Evolutionary conservation across 768 basidiomycete species (phyloP).

Genomic region (Tylopilus plumbeoviolaceoides): DNA sequence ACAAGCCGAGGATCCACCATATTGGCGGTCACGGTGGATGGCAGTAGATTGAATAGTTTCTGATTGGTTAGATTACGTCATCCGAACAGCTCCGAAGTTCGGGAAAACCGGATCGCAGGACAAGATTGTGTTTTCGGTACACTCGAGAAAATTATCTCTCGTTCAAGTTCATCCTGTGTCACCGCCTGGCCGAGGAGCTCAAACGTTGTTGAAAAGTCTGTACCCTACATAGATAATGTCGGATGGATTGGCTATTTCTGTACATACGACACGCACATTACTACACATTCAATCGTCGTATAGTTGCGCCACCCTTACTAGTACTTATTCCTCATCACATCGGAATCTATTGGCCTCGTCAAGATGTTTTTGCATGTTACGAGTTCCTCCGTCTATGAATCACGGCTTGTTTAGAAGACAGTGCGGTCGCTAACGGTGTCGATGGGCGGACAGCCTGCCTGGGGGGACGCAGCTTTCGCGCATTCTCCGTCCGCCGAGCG

Average conservation of each 20-base stretch:
- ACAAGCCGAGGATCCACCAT: constrained; percentile 47
- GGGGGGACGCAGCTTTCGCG: constrained; percentile 68
- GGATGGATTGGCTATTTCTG: neutral
- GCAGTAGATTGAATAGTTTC: too few species aligned
- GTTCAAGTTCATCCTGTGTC: constrained; percentile 50
- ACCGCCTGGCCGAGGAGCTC: constrained; percentile 52
- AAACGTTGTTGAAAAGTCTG: constrained; percentile 26
- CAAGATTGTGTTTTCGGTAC: too few species aligned
- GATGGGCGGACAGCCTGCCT: constrained; percentile 78
- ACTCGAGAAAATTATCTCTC: too few species aligned
- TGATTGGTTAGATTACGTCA: too few species aligned
- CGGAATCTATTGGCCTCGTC: neutral
- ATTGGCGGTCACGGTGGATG: neutral
- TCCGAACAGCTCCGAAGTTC: too few species aligned
- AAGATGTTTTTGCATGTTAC: too few species aligned
- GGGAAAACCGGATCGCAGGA: too few species aligned
- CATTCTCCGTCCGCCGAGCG: constrained; percentile 80
- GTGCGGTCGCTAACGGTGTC: constrained; percentile 64
- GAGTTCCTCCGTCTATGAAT: too few species aligned
- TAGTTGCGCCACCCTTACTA: neutral
- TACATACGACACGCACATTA: neutral
- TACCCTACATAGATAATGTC: neutral
- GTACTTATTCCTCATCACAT: neutral
- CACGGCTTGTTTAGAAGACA: neutral
- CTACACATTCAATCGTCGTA: neutral